Conservation (phyloP, 257 asterid genomes). For the Nicotiana tabacum region DNA sequence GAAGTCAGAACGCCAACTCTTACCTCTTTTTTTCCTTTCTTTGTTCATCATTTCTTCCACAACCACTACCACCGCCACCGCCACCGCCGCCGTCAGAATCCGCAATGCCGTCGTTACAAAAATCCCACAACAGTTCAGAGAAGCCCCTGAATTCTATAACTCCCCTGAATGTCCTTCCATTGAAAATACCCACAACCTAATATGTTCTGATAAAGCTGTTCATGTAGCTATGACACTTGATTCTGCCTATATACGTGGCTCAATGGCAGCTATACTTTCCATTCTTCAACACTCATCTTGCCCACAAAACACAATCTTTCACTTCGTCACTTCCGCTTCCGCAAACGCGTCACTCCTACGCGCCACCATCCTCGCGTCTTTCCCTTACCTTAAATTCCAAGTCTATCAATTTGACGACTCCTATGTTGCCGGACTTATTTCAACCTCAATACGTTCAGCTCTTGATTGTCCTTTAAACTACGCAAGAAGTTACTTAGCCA, state of each 20-base stretch:
- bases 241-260: constrained; percentile 75
- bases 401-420: constrained; percentile 56
- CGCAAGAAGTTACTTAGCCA: constrained; percentile 82
- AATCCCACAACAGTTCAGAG: constrained; percentile 43
- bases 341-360: constrained; percentile 40
- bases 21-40: neutral
- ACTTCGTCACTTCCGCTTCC: constrained; percentile 66
- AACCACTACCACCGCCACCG: neutral
- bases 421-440: constrained; percentile 61
- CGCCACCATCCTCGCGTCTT: constrained; percentile 49
- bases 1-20: constrained; percentile 3
- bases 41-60: neutral
- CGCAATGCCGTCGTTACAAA: neutral
- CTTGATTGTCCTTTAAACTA: constrained; percentile 90
- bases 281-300: constrained; percentile 82
- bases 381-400: constrained; percentile 64
- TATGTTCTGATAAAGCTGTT: constrained; percentile 51
- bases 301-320: constrained; percentile 69
- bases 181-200: neutral
- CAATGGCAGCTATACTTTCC: constrained; percentile 86
- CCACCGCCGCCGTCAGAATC: neutral
- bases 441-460: constrained; percentile 94
- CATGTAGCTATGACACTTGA: constrained; percentile 93
- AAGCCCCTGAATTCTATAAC: constrained; percentile 89
- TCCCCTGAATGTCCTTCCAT: constrained; percentile 52